Evolutionary conservation across 768 basidiomycete genomes (phyloP), one percentile per base, ranked within the genome.

Genomic region (Mycena capillaripes): DNA sequence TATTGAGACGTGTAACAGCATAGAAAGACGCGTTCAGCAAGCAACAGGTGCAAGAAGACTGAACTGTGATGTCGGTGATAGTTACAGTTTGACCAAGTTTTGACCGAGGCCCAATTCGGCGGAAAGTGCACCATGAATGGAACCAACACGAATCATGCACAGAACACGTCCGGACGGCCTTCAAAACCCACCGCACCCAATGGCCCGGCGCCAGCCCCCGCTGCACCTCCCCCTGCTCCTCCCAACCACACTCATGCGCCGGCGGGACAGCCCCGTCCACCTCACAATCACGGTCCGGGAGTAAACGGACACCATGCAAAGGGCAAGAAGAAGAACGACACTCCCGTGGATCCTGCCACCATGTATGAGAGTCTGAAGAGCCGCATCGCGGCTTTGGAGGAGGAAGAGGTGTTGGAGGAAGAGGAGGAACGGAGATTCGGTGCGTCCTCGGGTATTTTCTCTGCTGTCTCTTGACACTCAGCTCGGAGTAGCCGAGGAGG

Each of bases 291-390:
- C 68, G 77, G 85, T 56, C 80, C 84, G 75, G 80, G 77, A 74
- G 82, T 79, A 78, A 90, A 85, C 75, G 88, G 81, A 40, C 85
- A 81, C 78, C 81, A 82, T 78, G 81, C 75, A 76, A 92, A 92
- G 83, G 85, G 87, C 56, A 95, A 94, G 90, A 93, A 92, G 85
- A 93, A 92, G 82, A 87, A 85, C 75, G 93, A 92, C 72, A 79
- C 86, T 9, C 92, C 91, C 25, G 89, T 94, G 65, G 95, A 97
- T 84, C 94, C 95, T 64, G 92, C 91, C 2, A 88, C 90, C 48
- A 94, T 96, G 93, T 95, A 95, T 80, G 95, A 96, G 81, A 93
- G 91, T 65, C 86, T 97, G 77, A 95, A 93, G 89, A 96, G 87
- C 81, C 88, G 95, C 80, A 97, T 97, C 82, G 94, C 95, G 7